Conservation (phyloP, 78 protist species). For the Emiliania huxleyi region DNA sequence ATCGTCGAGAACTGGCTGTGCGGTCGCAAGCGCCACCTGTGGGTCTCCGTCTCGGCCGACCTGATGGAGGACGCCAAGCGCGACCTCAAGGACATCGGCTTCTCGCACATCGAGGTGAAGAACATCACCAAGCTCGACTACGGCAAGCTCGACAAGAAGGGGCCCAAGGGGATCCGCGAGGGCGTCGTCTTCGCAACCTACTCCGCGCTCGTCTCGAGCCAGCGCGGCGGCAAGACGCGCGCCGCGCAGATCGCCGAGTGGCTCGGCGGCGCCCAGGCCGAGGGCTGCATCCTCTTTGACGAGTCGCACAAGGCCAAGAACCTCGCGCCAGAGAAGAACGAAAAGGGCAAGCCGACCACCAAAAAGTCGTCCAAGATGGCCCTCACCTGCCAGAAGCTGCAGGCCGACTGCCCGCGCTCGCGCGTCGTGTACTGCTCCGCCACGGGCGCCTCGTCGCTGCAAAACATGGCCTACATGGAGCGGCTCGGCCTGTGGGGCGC, state of each 20-base stretch:
- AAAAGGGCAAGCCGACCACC: neutral
- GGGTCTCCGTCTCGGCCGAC: conserved; percentile 27
- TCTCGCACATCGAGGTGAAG: neutral
- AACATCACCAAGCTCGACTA: neutral
- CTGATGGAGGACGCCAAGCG: conserved; percentile 23
- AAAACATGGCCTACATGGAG: conserved; percentile 26
- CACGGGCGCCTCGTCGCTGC: conserved; percentile 30
- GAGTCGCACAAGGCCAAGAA: conserved; percentile 47
- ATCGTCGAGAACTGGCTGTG: neutral
- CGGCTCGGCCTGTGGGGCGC: conserved; percentile 44
- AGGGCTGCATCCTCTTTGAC: conserved; percentile 32
- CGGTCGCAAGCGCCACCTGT: conserved; percentile 32
- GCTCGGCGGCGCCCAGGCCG: neutral
- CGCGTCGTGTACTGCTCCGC: conserved; percentile 41
- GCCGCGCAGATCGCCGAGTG: neutral
- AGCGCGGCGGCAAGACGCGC: neutral
- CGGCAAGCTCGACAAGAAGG: neutral
- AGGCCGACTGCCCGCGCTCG: neutral
- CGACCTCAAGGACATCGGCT: conserved; percentile 7
- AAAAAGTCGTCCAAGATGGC: neutral
- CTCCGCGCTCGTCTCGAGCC: conserved; percentile 2
- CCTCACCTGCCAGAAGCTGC: neutral
- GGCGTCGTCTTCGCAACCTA: conserved; percentile 37
- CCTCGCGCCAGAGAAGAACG: neutral
- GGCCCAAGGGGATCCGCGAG: neutral